Evolutionary conservation across 805 yeast species (phyloP), one percentile per base, ranked within the genome.

Genomic region (Candida hispaniensis): DNA sequence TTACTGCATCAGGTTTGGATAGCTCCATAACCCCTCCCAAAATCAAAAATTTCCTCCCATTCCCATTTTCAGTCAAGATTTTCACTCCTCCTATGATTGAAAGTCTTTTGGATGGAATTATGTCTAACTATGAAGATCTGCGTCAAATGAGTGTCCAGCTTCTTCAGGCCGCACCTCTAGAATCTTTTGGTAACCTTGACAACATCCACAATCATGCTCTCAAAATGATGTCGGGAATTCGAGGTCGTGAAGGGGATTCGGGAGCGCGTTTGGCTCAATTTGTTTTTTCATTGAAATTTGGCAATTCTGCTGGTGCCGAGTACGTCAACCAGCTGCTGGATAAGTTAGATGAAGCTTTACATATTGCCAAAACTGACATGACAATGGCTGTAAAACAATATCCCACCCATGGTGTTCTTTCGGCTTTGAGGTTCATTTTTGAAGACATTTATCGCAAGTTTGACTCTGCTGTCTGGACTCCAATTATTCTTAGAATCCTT

Each of bases 91-190:
- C 55, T 1, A 44, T 70, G 17, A 48, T 68, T 1, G 57, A 75
- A 32, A 47, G 71, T 6, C 55, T 85, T 34, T 52, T 78, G 12
- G 79, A 77, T 44, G 72, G 72, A 38, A 59, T 80, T 6, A 59
- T 73, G 18, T 77, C 78, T 50, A 76, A 78, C 42, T 85, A 73
- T 54, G 83, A 79, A 39, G 95, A 85, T 50, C 66, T 86, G 12
- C 66, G 97, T 41, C 61, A 63, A 4, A 39, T 49, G 7, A 60
- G 82, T 1, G 64, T 66, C 1, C 42, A 51, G 2, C 36, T 76
- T 1, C 48, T 83, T 13, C 51, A 60, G 6, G 60, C 63, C 60
- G 61, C 69, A 3, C 70, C 75, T 0, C 22, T 25, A 4, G 22
- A 21, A 14, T 36, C 50, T 1, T 46, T 58, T 1, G 43, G 39